These are phyloP conservation scores for Xylogone sp. DNA, from an alignment of 2,329 filamentous ascomycete genomes.

Conservation along the genomic window DNA sequence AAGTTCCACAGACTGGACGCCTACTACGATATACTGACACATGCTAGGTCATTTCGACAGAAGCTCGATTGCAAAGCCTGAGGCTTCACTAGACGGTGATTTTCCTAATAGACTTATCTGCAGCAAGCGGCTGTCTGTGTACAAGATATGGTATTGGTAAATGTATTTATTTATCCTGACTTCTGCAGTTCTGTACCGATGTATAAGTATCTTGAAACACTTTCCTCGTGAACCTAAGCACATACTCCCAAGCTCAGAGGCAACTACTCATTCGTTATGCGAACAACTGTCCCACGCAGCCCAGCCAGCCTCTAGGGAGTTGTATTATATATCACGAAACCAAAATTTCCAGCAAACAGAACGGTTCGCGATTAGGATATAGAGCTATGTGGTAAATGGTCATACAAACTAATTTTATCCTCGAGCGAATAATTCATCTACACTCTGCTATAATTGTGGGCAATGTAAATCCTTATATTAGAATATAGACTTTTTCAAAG, in stretches of 20 bases:
- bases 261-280: not conserved
- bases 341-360: too few relatives aligned
- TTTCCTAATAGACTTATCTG: constrained; percentile 17
- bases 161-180: not conserved
- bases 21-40: constrained; percentile 10
- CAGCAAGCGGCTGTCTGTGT: constrained; percentile 1
- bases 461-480: too few relatives aligned
- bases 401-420: too few relatives aligned
- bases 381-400: too few relatives aligned
- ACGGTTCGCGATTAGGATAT: too few relatives aligned
- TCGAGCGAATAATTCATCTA: too few relatives aligned
- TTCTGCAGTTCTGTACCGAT: not conserved
- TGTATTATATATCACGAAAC: too few relatives aligned
- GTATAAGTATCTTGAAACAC: not conserved
- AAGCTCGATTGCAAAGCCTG: constrained; percentile 84
- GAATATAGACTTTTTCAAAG: too few relatives aligned
- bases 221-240: not conserved
- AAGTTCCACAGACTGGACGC: constrained; percentile 38
- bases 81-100: constrained; percentile 63
- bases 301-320: too few relatives aligned
- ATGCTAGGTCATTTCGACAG: constrained; percentile 76
- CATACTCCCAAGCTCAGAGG: not conserved
- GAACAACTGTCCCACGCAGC: too few relatives aligned
- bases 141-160: constrained; percentile 1
- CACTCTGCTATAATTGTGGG: too few relatives aligned